Evolutionary conservation across 2,329 filamentous ascomycete genomes (phyloP), one percentile per base, ranked within the genome.

Genomic region (Penicillium vulpinum): DNA sequence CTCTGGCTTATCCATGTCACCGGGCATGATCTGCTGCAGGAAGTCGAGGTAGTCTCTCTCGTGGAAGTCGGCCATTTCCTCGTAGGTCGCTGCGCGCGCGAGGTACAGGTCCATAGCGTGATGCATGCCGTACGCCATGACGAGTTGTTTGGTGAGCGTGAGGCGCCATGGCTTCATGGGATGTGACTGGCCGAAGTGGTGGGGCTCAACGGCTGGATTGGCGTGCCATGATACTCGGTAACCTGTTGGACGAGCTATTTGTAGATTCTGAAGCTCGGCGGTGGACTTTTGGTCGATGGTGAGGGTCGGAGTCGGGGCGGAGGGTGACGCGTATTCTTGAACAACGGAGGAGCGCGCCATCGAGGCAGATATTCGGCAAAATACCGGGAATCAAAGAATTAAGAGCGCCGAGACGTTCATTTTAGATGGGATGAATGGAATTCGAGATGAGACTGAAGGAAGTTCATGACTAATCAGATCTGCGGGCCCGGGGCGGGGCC

Each of bases 131-230:
- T 97, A 97, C 1, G 91, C 89, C 71, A 95, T 88, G 62, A 99
- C 91, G 45, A 99, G 85, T 68, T 94, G 91, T 75, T 99, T 97
- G 55, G 94, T 95, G 54, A 99, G 83, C 16, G 92, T 97, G 62
- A 99, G 80, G 35, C 94, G 90, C 93, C 94, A 97, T 57, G 94
- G 94, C 75, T 99, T 99, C 94, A 99, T 99, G 21, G 94, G 94
- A 79, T 99, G 94, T 10, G 91, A 92, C 77, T 91, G 89, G 63
- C 94, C 94, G 74, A 99, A 99, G 75, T 99, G 94, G 76, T 97
- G 93, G 71, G 90, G 89, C 78, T 99, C 94, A 73, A 97, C 95
- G 58, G 91, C 87, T 1, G 92, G 90, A 69, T 97, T 97, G 77
- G 92, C 91, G 74, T 99, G 94, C 77, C 92, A 97, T 10, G 93